Base-by-base conservation (phyloP, 345 rosid species). In the Camelina laxa region DNA sequence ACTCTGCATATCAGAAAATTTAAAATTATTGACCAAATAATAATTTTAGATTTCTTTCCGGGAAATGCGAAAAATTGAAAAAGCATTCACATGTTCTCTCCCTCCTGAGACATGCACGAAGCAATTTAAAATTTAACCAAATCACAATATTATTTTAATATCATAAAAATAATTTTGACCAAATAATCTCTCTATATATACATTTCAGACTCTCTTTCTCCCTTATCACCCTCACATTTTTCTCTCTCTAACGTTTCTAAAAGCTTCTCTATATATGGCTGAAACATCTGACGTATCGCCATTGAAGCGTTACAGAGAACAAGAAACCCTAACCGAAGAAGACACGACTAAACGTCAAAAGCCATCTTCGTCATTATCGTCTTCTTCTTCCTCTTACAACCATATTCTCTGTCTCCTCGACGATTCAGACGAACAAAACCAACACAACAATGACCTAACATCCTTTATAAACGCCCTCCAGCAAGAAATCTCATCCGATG, bases 351-450 rank as follows among this genome's bases (percentile, higher is more conserved):
- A 91, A 70, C 79, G 92, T 15, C 84, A 72, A 16, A 91, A 88
- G 49, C 67, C 22, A 3, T n/a, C 60, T 1, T 72, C 60, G 3
- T 61, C 50, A 3, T 60, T 61, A 33, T 62, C 2, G 30, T 27
- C 76, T 14, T 64, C 19, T 20, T 67, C 67, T 19, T 67, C 67
- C 45, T 75, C 90, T 0, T 84, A 79, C 67, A 76, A 67, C 49
- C 84, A 84, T 42, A 80, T 87, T n/a, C 87, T 89, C 20, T 85
- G 91, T 54, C 78, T 87, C 60, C 91, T 91, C 8, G 84, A 87
- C 60, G 94, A 87, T 58, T 81, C 83, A 5, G 91, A 88, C 5
- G 94, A 87, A 51, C 82, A 69, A 24, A 85, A 85, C 14, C 85
- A 84, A 62, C 78, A 86, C 6, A 76, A 72, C 56, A 85, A 83